Percentiles rank a stretch among this genome's conserved stretches.
Conservation (phyloP, 2,329 filamentous ascomycete species). For the Neopestalotiopsis clavispora region DNA sequence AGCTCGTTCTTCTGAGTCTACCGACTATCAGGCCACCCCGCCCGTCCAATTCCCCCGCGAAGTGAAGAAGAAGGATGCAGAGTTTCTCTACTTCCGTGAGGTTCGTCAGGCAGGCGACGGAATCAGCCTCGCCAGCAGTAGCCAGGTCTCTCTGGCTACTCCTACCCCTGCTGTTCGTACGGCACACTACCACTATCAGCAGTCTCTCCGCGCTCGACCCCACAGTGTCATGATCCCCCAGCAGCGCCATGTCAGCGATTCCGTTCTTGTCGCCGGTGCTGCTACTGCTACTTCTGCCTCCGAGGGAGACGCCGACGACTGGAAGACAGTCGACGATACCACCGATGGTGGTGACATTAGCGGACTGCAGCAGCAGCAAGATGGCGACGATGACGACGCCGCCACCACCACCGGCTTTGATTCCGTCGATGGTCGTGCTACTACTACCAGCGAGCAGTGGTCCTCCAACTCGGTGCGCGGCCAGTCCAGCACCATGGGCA, state of each 20-base stretch:
- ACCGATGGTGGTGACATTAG: not conserved
- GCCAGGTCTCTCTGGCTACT: not conserved
- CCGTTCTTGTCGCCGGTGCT: not conserved
- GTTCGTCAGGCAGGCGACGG: not conserved
- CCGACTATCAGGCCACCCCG: too few species aligned
- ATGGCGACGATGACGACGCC: not conserved
- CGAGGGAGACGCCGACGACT: not conserved
- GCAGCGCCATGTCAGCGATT: not conserved
- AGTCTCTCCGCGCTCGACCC: not conserved
- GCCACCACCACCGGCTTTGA: not conserved
- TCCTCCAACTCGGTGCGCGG: conserved; percentile 14
- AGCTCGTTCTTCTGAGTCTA: too few species aligned
- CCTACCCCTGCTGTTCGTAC: not conserved
- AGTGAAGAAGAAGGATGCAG: too few species aligned
- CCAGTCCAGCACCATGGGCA: conserved; percentile 5
- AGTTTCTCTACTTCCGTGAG: not conserved
- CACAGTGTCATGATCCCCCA: not conserved
- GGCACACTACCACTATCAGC: not conserved
- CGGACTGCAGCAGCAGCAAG: too few species aligned
- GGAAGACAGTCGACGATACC: not conserved
- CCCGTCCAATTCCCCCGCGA: too few species aligned
- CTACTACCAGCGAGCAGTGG: not conserved
- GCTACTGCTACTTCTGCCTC: too few species aligned
- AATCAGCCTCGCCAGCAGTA: not conserved
- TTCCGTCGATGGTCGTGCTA: not conserved